phyloP scores from a whole-genome alignment of 176 grass and related monocot genomes.

The Rhynchospora pubera region DNA sequence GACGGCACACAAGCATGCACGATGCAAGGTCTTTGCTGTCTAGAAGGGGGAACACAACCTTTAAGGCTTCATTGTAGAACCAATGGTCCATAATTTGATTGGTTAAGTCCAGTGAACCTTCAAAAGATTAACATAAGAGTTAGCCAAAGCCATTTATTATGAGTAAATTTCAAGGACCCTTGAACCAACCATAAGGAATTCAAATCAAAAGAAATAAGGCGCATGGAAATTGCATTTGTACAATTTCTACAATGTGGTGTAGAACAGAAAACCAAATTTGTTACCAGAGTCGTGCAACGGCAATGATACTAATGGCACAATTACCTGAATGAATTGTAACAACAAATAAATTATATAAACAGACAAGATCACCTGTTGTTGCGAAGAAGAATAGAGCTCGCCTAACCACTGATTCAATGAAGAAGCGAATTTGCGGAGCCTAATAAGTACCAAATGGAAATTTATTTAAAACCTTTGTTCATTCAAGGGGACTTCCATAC shows the following conservation, averaged over 20 bases:
- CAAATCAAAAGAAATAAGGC: not conserved
- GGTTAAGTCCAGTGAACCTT: not conserved
- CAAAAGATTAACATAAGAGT: not conserved
- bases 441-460: not conserved
- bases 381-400: not conserved
- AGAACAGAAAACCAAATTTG: not conserved
- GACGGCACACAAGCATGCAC: slow-evolving; percentile 65
- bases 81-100: slow-evolving; percentile 37
- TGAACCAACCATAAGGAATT: not conserved
- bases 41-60: slow-evolving; percentile 48
- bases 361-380: not conserved
- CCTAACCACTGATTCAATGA: not conserved
- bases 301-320: not conserved
- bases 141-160: not conserved
- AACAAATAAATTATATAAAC: not conserved
- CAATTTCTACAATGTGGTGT: not conserved
- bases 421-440: not conserved
- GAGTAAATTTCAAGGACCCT: not conserved
- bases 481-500: not conserved
- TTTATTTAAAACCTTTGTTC: not conserved
- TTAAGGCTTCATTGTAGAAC: slow-evolving; percentile 48
- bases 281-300: not conserved
- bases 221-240: not conserved
- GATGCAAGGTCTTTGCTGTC: slow-evolving; percentile 57
- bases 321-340: not conserved